Evolutionary conservation across 257 asterid species (phyloP).

Genomic region (Ilex aquifolium): DNA sequence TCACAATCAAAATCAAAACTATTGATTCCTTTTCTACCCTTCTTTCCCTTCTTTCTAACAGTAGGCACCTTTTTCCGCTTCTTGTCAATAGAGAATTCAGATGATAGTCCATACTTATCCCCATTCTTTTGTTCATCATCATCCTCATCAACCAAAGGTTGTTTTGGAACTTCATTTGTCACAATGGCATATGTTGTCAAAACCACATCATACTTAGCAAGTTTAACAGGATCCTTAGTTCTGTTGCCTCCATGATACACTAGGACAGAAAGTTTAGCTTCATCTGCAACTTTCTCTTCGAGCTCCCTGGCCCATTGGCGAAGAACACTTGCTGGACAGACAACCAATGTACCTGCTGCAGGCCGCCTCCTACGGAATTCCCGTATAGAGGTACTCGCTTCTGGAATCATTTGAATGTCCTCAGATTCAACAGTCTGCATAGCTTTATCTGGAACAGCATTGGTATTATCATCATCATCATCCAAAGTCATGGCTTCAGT

Average conservation of each 20-base stretch:
- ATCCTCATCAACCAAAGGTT: slow-evolving; percentile 82
- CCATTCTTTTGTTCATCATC: slow-evolving; percentile 62
- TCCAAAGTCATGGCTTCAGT: slow-evolving; percentile 84
- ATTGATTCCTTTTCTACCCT: slow-evolving; percentile 55
- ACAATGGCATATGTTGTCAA: slow-evolving; percentile 94
- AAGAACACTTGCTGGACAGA: slow-evolving; percentile 98
- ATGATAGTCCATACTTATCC: slow-evolving; percentile 66
- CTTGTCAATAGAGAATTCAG: slow-evolving; percentile 55
- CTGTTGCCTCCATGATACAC: slow-evolving; percentile 90
- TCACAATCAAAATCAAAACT: slow-evolving; percentile 48
- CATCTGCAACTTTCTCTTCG: slow-evolving; percentile 63
- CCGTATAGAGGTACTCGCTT: slow-evolving; percentile 36
- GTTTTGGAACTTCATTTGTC: slow-evolving; percentile 87
- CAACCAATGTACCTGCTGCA: slow-evolving; percentile 86
- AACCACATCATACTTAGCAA: slow-evolving; percentile 83
- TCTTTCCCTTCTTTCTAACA: slow-evolving; percentile 57
- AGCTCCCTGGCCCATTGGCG: slow-evolving; percentile 95
- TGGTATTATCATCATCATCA: slow-evolving; percentile 59
- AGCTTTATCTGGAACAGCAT: slow-evolving; percentile 35
- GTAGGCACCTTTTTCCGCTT: slow-evolving; percentile 46
- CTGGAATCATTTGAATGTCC: slow-evolving; percentile 46
- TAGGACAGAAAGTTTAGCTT: slow-evolving; percentile 50
- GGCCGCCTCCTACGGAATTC: slow-evolving; percentile 66
- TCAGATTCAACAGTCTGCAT: slow-evolving; percentile 38
- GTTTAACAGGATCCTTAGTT: slow-evolving; percentile 55